Evolutionary conservation across 129 eudicot species (phyloP), one percentile per base, ranked within the genome.

Genomic region (Flaveria bidentis): DNA sequence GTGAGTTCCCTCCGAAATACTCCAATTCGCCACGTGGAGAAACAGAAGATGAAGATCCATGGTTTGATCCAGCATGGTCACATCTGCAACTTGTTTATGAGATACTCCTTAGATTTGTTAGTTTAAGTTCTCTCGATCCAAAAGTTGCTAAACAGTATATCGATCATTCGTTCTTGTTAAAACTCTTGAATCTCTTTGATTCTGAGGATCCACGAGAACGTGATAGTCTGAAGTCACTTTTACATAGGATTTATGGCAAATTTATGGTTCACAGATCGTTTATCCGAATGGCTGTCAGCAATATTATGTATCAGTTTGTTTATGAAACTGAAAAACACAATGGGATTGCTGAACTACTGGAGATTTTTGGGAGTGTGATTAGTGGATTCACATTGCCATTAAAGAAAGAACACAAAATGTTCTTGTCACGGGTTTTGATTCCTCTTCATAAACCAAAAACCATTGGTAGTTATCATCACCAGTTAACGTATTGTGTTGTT

Each of bases 191-290:
- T 76, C 83, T 90, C 41, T 90, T 90, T 62, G 90, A 90, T 57
- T 90, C 96, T 0, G 96, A 87, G 60, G 96, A 89, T 65, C 91
- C 96, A 11, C 85, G 96, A 76, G 96, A 89, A 74, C 82, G 91
- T 16, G 96, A 89, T 20, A 85, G 91, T 75, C 66, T 89, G 58
- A 89, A 89, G 69, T 82, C 91, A 3, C 76, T 89, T 75, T 72
- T 89, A 36, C 96, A 89, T 66, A 80, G 96, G 78, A 85, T 89
- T 47, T 89, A 89, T 58, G 96, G 90, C 6, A 89, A 89, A 72
- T 89, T 89, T 72, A 89, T 89, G 96, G 88, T 87, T 45, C 96
- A 90, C 78, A 78, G 96, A 50, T 85, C 88, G 5, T 90, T 90
- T 72, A 87, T 90, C 36, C 82, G 96, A 73, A 85, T 82, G 82